Evolutionary conservation across 805 yeast genomes (phyloP), one percentile per base, ranked within the genome.

Genomic region (Kazachstania psychrophila): DNA sequence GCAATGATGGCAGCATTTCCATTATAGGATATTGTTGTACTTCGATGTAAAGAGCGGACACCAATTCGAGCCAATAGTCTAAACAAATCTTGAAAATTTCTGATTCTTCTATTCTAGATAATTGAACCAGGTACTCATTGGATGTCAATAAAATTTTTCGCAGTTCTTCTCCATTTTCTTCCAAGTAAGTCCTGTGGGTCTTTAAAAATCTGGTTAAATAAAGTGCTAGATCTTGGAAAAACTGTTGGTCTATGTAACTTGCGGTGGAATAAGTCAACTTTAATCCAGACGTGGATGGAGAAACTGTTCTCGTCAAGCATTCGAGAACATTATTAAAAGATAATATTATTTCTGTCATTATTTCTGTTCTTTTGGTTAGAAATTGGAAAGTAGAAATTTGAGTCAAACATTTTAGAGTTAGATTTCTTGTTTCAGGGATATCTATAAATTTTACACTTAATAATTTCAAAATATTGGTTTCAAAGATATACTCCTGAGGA

Each of bases 161-260:
- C 25, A 66, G 57, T 36, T 64, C 57, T 20, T 69, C 72, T 43
- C 22, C 15, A 5, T 70, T 71, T 10, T 45, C 38, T 50, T 89
- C 89, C 43, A 81, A 62, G 2, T 75, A 69, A 16, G 62, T 43
- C 41, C 81, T 69, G 59, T 92, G 95, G 55, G 75, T 76, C 23
- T 78, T 64, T 45, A 89, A 65, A 52, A 82, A 88, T 2, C 94
- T 82, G 38, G 89, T 78, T 48, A 89, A 68, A 58, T 78, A 89
- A 77, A 88, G 77, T n/a, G 96, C 92, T 51, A 89, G 72, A 64
- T 89, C 95, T 62, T 89, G 95, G 47, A 89, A 72, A 55, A 87
- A 87, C 23, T 86, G 85, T 67, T 92, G 97, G 54, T 87, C 95
- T 28, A 72, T 66, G 10, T 89, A 70, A 52, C 71, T 71, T 4